Base-by-base conservation (phyloP, 2,329 filamentous ascomycete species). In the Rhytidhysteron rufulum region DNA sequence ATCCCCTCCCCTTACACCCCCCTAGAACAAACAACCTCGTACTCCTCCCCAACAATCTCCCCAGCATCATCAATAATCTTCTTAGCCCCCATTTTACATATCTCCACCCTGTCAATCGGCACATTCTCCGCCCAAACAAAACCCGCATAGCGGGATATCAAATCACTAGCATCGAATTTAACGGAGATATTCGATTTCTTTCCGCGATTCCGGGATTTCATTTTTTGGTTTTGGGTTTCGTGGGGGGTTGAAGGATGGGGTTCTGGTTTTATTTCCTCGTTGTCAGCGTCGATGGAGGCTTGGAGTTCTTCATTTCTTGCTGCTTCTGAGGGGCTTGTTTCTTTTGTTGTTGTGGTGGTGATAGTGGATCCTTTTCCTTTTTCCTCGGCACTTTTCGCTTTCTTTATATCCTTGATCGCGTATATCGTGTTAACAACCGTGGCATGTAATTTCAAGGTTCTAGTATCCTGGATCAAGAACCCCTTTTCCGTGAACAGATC, bases 391-490 rank as follows among this genome's bases (percentile, higher is more conserved):
- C 19, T 17, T 15, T 31, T n/a, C n/a, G n/a, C n/a, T n/a, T n/a
- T n/a, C n/a, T n/a, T n/a, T n/a, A n/a, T n/a, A n/a, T n/a, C n/a
- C n/a, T n/a, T n/a, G n/a, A n/a, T 78, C 31, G 81, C 80, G 59
- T 95, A 94, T 11, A 89, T 79, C 0, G 89, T 94, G 62, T 96
- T 95, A 37, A 93, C 67, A 4, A 96, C 69, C 0, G 91, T 96
- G 15, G 87, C 88, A 59, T 96, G 91, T 37, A 96, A 66, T 16
- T 86, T 75, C 46, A 96, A 62, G 5, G 80, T 77, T 40, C 87
- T 70, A 10, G 69, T 66, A 19, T 86, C 82, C 1, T 71, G 66
- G 0, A 72, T 58, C 55, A 89, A 67, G 8, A 86, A 62, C 2
- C 73, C 80, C 0, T 69, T 68, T 2, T 77, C 68, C 15, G 66